A percentile compares a stretch with the other conserved stretches of the same genome.
Conservation (phyloP, 306 rosid genomes). For the Fragaria nilgerrensis region DNA sequence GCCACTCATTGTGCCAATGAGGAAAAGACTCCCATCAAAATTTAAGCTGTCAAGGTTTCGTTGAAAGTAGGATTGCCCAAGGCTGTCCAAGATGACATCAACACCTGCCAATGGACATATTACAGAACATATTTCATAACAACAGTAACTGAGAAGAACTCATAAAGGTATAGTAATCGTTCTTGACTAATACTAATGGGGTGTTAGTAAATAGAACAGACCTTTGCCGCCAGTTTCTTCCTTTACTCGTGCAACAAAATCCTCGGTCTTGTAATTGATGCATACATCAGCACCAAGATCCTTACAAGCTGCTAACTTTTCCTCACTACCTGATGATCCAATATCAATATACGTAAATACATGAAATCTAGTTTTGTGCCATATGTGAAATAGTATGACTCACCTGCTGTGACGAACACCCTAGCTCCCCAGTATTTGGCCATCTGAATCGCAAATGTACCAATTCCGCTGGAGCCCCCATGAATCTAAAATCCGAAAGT, state of each 20-base stretch:
- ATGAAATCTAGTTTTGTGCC: neutral
- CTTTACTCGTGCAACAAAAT: slow-evolving; percentile 77
- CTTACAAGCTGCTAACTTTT: slow-evolving; percentile 75
- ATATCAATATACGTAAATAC: slow-evolving; percentile 25
- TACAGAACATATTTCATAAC: neutral
- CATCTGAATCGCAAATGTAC: slow-evolving; percentile 92
- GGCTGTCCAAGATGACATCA: slow-evolving; percentile 84
- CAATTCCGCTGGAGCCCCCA: slow-evolving; percentile 97
- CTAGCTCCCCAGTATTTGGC: slow-evolving; percentile 68
- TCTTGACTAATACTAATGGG: neutral
- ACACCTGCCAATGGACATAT: slow-evolving; percentile 52
- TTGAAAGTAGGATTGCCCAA: slow-evolving; percentile 75
- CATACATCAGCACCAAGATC: slow-evolving; percentile 80
- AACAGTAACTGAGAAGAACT: slow-evolving; percentile 8
- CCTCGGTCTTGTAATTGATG: slow-evolving; percentile 90
- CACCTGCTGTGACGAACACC: slow-evolving; percentile 92
- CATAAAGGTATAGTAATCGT: slow-evolving; percentile 1
- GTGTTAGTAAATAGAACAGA: slow-evolving; percentile 21
- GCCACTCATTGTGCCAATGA: slow-evolving; percentile 75
- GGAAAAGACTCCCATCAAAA: slow-evolving; percentile 85
- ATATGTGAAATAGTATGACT: neutral
- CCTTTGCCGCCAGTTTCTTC: slow-evolving; percentile 95
- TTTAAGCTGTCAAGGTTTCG: slow-evolving; percentile 76
- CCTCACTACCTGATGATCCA: slow-evolving; percentile 65
- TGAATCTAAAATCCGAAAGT: slow-evolving; percentile 57